Conservation (phyloP, 192 early-diverging fungal species). For the Entomortierella beljakovae region DNA sequence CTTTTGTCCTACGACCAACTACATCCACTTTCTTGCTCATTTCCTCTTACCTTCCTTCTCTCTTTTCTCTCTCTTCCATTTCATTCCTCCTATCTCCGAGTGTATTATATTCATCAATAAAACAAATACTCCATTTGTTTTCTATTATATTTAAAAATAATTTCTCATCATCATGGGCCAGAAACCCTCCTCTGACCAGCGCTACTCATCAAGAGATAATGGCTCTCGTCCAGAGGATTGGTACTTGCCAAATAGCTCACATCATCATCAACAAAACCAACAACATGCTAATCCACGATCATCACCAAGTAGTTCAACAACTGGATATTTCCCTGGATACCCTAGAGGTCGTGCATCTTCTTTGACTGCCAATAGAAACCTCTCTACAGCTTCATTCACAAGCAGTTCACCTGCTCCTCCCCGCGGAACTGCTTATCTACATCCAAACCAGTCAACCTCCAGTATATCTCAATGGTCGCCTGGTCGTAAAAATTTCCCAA, state of each 20-base stretch:
- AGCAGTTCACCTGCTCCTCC: constrained; percentile 37
- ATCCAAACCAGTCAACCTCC: constrained; percentile 43
- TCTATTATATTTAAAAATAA: background rate
- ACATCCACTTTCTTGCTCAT: background rate
- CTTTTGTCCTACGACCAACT: background rate
- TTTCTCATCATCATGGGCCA: constrained; percentile 32
- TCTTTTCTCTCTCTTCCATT: background rate
- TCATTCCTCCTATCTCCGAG: background rate
- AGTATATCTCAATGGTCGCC: constrained; percentile 47
- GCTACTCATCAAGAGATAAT: background rate
- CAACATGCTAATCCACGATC: constrained; percentile 10
- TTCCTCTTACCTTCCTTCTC: background rate
- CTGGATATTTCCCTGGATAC: constrained; percentile 38
- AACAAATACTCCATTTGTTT: background rate
- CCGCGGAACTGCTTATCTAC: constrained; percentile 33
- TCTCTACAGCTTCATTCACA: constrained; percentile 43
- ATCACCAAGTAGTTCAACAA: constrained; percentile 41
- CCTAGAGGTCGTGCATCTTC: constrained; percentile 30
- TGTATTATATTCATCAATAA: too few relatives aligned
- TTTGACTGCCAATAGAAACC: constrained; percentile 37
- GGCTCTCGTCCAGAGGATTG: constrained; percentile 42
- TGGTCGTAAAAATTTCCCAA: constrained; percentile 40
- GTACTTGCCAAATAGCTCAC: constrained; percentile 25
- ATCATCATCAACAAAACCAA: background rate
- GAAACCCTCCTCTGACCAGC: constrained; percentile 38